Conservation (phyloP, 73 alveolate genomes). For the Symbiodinium natans region DNA sequence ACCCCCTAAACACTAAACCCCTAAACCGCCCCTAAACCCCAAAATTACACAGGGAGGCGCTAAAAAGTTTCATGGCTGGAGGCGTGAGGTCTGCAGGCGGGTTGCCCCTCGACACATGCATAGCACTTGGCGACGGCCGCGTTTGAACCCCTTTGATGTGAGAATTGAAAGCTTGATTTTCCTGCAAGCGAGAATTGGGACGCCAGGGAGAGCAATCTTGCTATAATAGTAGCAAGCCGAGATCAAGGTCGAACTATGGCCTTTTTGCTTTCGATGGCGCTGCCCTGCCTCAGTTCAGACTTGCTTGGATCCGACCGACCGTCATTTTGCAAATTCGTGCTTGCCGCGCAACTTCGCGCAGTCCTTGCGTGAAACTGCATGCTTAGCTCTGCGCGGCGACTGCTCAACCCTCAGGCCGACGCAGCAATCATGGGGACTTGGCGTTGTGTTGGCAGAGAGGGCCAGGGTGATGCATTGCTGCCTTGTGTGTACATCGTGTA, state of each 20-base stretch:
- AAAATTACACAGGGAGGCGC: too few relatives aligned
- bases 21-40: too few relatives aligned
- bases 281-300: background rate
- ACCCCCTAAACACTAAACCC: too few relatives aligned
- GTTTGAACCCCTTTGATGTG: background rate
- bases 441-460: too few relatives aligned
- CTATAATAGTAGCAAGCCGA: too few relatives aligned
- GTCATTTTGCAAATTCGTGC: background rate
- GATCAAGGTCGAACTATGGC: too few relatives aligned
- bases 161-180: background rate
- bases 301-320: background rate
- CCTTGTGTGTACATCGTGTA: too few relatives aligned
- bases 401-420: too few relatives aligned
- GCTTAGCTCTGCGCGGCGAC: background rate
- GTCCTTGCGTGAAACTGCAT: slow-evolving; percentile 6
- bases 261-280: too few relatives aligned
- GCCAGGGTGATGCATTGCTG: too few relatives aligned
- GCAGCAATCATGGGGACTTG: too few relatives aligned
- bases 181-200: background rate
- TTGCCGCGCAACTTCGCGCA: background rate
- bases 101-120: background rate
- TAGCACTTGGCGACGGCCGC: background rate
- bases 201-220: too few relatives aligned
- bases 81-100: background rate
- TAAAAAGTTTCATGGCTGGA: background rate